A percentile compares a stretch with the other conserved stretches of the same genome.
These are phyloP conservation scores for Fusarium virguliforme DNA, from an alignment of 2,329 filamentous ascomycete genomes.

Conservation along the genomic window DNA sequence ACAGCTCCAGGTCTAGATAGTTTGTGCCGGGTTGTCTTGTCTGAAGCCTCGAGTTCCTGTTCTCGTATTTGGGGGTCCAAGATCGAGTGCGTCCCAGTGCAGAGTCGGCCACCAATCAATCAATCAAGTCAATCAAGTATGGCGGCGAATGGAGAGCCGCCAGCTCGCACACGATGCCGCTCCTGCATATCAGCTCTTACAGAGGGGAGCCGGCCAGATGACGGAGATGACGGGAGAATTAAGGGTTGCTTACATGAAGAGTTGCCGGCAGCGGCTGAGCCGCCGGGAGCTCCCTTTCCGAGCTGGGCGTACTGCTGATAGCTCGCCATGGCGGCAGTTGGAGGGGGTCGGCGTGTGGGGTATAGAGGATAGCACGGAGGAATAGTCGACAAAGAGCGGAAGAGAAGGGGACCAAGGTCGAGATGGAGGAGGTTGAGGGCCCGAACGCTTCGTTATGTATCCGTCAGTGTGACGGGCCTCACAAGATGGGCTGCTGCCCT, in stretches of 20 bases:
- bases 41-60: slow-evolving; percentile 16
- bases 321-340: slow-evolving; percentile 48
- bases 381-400: slow-evolving; percentile 17
- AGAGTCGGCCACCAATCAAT: slow-evolving; percentile 39
- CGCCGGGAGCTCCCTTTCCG: slow-evolving; percentile 45
- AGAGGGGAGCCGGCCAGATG: slow-evolving; percentile 23
- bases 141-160: slow-evolving; percentile 24
- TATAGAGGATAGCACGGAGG: slow-evolving; percentile 15
- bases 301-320: slow-evolving; percentile 52
- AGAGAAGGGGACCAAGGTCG: slow-evolving; percentile 12
- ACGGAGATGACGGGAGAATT: slow-evolving; percentile 34
- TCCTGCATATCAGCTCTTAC: slow-evolving; percentile 50
- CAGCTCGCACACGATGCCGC: slow-evolving; percentile 27
- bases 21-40: slow-evolving; percentile 16
- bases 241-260: slow-evolving; percentile 45
- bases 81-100: slow-evolving; percentile 10
- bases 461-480: slow-evolving; percentile 24
- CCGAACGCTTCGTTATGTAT: slow-evolving; percentile 42
- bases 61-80: slow-evolving; percentile 15
- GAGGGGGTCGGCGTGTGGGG: slow-evolving; percentile 23
- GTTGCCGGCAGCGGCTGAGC: slow-evolving; percentile 45
- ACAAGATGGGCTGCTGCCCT: slow-evolving; percentile 14
- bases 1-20: slow-evolving; percentile 9
- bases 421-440: slow-evolving; percentile 12
- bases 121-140: slow-evolving; percentile 30